Conservation (phyloP, 306 rosid genomes). For the Albizia julibrissin region DNA sequence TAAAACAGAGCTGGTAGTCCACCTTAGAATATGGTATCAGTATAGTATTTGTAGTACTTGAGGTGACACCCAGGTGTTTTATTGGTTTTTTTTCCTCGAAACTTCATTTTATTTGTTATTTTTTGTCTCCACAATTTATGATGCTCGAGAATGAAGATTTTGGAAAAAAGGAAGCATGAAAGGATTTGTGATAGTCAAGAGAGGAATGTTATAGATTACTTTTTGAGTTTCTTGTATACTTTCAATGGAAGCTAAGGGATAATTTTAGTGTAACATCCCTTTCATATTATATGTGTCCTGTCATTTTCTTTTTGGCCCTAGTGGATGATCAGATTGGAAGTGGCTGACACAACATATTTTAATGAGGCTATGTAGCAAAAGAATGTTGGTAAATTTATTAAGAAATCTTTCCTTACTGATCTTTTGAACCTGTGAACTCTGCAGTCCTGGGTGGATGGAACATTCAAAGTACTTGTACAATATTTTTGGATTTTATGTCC, state of each 20-base stretch:
- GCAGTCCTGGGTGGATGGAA: conserved; percentile 54
- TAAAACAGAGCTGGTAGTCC: not conserved
- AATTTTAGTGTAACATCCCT: not conserved
- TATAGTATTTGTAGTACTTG: not conserved
- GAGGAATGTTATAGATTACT: not conserved
- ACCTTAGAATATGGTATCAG: not conserved
- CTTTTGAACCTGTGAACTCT: conserved; percentile 25
- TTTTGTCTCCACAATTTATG: not conserved
- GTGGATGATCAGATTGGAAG: not conserved
- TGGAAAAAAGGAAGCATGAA: not conserved
- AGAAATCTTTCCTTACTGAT: conserved; percentile 5
- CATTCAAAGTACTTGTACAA: conserved; percentile 63
- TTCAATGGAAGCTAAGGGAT: not conserved
- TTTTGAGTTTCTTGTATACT: not conserved
- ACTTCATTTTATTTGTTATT: not conserved
- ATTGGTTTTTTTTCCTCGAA: not conserved
- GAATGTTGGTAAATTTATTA: not conserved
- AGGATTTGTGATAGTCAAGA: not conserved
- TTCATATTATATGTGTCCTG: not conserved
- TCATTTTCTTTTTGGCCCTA: not conserved
- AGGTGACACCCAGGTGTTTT: not conserved
- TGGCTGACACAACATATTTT: not conserved
- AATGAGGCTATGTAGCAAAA: conserved; percentile 1
- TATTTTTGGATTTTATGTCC: conserved; percentile 78
- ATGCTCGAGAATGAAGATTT: not conserved